Evolutionary conservation across 2,329 filamentous ascomycete species (phyloP).

Genomic region (Aurifilum marmelostoma): DNA sequence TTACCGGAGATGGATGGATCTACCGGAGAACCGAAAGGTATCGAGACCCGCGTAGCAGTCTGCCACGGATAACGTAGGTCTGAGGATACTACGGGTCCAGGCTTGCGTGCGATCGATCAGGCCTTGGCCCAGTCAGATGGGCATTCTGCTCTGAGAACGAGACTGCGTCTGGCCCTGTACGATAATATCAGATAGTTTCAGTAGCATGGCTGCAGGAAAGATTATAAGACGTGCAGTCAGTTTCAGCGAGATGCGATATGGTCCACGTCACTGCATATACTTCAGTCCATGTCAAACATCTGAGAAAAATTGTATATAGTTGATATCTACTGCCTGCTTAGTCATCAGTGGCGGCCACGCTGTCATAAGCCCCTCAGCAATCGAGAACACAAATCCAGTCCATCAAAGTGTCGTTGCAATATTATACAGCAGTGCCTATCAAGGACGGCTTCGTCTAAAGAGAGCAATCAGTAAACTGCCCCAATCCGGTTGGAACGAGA

Average conservation of each 20-base stretch:
- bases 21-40: neutral
- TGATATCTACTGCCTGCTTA: neutral
- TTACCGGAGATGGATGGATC: neutral
- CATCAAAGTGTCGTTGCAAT: neutral
- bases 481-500: neutral
- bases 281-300: neutral
- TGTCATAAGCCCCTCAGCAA: neutral
- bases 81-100: neutral
- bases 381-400: neutral
- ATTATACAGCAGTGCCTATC: neutral
- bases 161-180: constrained; percentile 4
- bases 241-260: neutral
- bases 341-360: neutral
- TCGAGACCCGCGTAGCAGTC: neutral
- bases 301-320: neutral
- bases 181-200: constrained; percentile 5
- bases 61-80: neutral
- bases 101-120: neutral
- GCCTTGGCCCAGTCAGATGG: neutral
- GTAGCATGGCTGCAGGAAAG: neutral
- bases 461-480: constrained; percentile 14
- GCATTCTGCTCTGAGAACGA: neutral
- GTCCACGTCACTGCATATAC: neutral
- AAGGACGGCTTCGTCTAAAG: neutral
- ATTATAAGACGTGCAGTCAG: neutral